Evolutionary conservation across 2,329 filamentous ascomycete genomes (phyloP).

Genomic region (Aspergillus unguis): DNA sequence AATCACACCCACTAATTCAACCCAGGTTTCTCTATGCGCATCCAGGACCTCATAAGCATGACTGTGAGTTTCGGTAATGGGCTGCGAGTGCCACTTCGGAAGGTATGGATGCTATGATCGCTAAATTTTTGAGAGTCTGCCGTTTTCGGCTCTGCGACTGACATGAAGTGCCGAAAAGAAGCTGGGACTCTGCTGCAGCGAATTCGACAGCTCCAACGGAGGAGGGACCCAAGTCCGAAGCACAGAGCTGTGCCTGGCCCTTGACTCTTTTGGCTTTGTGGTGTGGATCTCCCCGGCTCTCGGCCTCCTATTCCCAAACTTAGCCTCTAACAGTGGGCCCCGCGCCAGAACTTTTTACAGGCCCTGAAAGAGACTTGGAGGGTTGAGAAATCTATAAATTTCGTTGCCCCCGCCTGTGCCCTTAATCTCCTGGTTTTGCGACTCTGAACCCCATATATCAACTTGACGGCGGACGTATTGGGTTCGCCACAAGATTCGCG

Average conservation of each 20-base stretch:
- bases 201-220: neutral
- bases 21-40: constrained; percentile 1
- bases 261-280: neutral
- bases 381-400: constrained; percentile 1
- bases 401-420: neutral
- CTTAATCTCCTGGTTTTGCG: neutral
- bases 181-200: neutral
- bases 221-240: neutral
- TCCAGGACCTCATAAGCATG: neutral
- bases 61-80: too few species aligned
- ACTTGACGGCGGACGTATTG: neutral
- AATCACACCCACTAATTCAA: neutral
- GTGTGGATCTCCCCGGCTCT: constrained; percentile 3
- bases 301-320: constrained; percentile 13
- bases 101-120: too few species aligned
- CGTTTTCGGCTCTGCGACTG: neutral
- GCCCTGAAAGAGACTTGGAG: neutral
- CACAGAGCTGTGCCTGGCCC: neutral
- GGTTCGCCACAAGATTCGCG: neutral
- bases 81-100: too few species aligned
- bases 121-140: neutral
- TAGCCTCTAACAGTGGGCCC: constrained; percentile 11
- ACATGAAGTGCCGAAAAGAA: neutral
- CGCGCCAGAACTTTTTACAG: neutral
- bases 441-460: neutral